Conservation (phyloP, 2,329 filamentous ascomycete genomes). For the Hypoxylon sp. region DNA sequence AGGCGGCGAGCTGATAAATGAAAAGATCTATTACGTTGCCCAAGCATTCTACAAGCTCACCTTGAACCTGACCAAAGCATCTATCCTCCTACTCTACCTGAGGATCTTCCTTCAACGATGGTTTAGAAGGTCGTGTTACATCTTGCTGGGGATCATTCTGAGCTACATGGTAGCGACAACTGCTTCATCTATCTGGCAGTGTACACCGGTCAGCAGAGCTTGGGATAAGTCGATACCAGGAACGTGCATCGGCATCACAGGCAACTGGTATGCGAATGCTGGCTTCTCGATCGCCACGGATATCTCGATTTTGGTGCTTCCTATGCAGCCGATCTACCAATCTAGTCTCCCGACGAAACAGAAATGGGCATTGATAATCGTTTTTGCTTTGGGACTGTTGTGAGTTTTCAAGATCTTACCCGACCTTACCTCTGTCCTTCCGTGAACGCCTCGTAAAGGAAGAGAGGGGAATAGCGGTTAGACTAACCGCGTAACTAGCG, state of each 20-base stretch:
- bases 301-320: constrained; percentile 60
- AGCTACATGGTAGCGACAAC: constrained; percentile 62
- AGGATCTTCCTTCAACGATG: constrained; percentile 63
- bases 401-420: constrained; percentile 48
- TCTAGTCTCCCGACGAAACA: constrained; percentile 59
- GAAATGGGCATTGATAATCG: constrained; percentile 57
- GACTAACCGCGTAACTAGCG: constrained; percentile 37
- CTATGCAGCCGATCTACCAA: constrained; percentile 61
- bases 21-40: constrained; percentile 63
- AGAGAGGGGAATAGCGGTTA: not conserved
- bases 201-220: constrained; percentile 60
- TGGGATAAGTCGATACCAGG: constrained; percentile 60
- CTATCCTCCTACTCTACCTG: constrained; percentile 66
- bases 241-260: constrained; percentile 60
- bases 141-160: constrained; percentile 58
- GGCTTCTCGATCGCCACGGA: constrained; percentile 63
- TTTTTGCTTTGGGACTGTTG: constrained; percentile 60
- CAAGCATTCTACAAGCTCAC: constrained; percentile 68
- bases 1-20: constrained; percentile 5
- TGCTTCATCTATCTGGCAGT: constrained; percentile 63
- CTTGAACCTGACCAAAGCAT: constrained; percentile 66
- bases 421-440: not conserved
- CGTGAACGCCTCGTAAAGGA: no score
- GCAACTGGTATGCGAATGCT: constrained; percentile 64
- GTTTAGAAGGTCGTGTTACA: constrained; percentile 60